phyloP scores from a whole-genome alignment of 768 basidiomycete species.

The Auriscalpium vulgare region DNA sequence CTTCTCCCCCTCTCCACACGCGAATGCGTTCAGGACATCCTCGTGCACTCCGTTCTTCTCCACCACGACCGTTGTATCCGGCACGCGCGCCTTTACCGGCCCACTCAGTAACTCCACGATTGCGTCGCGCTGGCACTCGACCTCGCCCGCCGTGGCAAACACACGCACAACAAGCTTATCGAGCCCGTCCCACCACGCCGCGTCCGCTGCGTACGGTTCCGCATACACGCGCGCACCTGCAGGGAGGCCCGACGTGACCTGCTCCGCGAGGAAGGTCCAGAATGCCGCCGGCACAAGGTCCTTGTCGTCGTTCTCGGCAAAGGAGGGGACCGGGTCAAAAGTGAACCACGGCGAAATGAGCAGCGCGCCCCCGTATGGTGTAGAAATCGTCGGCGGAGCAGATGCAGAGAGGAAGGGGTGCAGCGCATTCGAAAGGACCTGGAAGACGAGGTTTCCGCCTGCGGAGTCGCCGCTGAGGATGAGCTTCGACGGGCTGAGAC shows the following conservation, averaged over 20 bases:
- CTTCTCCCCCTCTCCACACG: too few species aligned
- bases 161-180: neutral
- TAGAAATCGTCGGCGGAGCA: neutral
- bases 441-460: neutral
- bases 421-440: neutral
- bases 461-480: neutral
- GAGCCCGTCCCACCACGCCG: neutral
- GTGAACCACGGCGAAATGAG: neutral
- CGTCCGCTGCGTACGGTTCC: neutral
- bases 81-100: too few species aligned
- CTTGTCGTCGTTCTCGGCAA: neutral
- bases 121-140: neutral
- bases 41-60: too few species aligned
- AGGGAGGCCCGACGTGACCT: neutral
- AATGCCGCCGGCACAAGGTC: neutral
- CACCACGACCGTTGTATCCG: too few species aligned
- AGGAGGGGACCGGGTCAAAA: neutral
- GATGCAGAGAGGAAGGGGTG: neutral
- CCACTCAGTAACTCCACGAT: too few species aligned
- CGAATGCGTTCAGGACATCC: too few species aligned
- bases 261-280: neutral
- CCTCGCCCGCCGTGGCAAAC: neutral
- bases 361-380: neutral
- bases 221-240: neutral
- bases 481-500: neutral